Conservation (phyloP, 805 yeast species). For the Lipomyces mesembrius region DNA sequence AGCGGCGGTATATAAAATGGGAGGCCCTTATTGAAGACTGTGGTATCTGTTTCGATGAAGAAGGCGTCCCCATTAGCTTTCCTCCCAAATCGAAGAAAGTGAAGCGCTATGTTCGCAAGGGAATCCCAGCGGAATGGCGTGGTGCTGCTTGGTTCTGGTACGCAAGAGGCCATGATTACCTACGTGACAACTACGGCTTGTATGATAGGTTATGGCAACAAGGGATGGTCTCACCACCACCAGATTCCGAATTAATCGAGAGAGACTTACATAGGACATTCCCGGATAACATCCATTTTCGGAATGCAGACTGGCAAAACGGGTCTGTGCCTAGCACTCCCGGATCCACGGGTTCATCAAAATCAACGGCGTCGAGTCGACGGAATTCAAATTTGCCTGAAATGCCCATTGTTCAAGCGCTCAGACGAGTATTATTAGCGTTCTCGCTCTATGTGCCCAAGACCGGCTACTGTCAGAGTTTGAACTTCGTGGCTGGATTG, state of each 20-base stretch:
- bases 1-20: slow-evolving; percentile 80
- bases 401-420: slow-evolving; percentile 66
- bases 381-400: slow-evolving; percentile 50
- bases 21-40: slow-evolving; percentile 62
- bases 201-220: slow-evolving; percentile 70
- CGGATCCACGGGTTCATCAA: slow-evolving; percentile 10
- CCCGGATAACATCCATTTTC: slow-evolving; percentile 88
- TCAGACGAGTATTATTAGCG: slow-evolving; percentile 80
- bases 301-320: slow-evolving; percentile 44
- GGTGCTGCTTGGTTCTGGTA: slow-evolving; percentile 97
- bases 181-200: slow-evolving; percentile 62
- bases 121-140: slow-evolving; percentile 96
- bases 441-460: slow-evolving; percentile 85
- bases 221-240: slow-evolving; percentile 59
- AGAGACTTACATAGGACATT: slow-evolving; percentile 92
- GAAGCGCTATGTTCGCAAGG: slow-evolving; percentile 82
- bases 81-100: slow-evolving; percentile 80
- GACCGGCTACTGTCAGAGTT: slow-evolving; percentile 94
- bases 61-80: slow-evolving; percentile 63
- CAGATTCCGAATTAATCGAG: slow-evolving; percentile 90
- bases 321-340: slow-evolving; percentile 15
- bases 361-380: slow-evolving; percentile 10
- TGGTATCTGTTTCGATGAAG: slow-evolving; percentile 58
- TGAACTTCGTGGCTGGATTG: slow-evolving; percentile 89
- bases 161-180: slow-evolving; percentile 76